These are phyloP conservation scores for Trametes meyenii DNA, from an alignment of 768 basidiomycete genomes.

Conservation along the genomic window DNA sequence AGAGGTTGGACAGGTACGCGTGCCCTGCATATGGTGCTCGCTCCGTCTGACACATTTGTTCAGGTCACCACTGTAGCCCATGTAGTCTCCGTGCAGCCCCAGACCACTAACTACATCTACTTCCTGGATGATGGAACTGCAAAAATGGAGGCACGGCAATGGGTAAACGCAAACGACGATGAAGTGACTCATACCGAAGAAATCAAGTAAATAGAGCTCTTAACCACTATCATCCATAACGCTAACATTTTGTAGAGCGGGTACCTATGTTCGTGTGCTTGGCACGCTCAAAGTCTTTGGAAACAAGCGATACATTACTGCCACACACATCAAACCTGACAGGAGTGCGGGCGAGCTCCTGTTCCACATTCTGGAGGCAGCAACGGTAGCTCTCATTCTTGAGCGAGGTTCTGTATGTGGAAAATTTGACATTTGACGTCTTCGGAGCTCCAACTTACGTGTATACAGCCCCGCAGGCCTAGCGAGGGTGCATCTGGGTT, in stretches of 20 bases:
- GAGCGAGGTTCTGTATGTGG: constrained; percentile 68
- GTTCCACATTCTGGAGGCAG: constrained; percentile 79
- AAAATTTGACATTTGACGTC: not conserved
- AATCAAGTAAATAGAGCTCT: constrained; percentile 42
- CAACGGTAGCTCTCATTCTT: constrained; percentile 65
- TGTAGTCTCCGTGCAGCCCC: constrained; percentile 65
- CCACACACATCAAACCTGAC: constrained; percentile 68
- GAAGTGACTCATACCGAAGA: constrained; percentile 55
- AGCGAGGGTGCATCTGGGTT: constrained; percentile 23
- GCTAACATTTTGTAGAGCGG: constrained; percentile 51
- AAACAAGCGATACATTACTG: constrained; percentile 80
- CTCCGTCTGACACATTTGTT: not conserved
- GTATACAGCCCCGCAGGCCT: constrained; percentile 21
- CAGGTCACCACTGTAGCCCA: constrained; percentile 78
- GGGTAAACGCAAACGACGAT: constrained; percentile 69
- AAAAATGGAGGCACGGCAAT: constrained; percentile 74
- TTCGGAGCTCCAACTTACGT: not conserved
- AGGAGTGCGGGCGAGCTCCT: constrained; percentile 76
- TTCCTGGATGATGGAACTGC: constrained; percentile 87
- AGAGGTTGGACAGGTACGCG: constrained; percentile 76
- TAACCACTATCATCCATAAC: not conserved
- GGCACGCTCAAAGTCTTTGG: constrained; percentile 84
- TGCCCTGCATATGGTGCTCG: not conserved
- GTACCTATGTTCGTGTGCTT: constrained; percentile 78
- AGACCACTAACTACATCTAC: constrained; percentile 82